phyloP scores from a whole-genome alignment of 345 rosid genomes.

The Citrus inodora region DNA sequence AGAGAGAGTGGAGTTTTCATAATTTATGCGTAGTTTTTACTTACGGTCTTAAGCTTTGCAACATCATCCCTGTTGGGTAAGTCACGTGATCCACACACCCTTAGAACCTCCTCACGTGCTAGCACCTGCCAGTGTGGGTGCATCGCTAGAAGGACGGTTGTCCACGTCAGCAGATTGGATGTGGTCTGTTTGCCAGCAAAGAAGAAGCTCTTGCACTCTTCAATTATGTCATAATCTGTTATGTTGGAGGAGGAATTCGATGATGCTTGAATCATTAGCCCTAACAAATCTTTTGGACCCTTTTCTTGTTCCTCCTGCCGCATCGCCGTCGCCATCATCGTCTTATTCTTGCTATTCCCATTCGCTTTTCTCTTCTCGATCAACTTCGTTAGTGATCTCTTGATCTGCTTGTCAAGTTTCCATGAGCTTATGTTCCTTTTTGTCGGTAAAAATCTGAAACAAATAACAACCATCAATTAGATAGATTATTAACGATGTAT shows the following conservation, averaged over 20 bases:
- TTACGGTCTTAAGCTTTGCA: slow-evolving; percentile 75
- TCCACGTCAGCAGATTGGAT: slow-evolving; percentile 82
- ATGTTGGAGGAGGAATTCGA: slow-evolving; percentile 32
- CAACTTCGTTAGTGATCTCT: slow-evolving; percentile 53
- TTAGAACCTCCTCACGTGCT: slow-evolving; percentile 77
- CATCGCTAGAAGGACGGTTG: slow-evolving; percentile 62
- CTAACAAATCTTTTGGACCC: slow-evolving; percentile 46
- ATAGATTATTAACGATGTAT: not conserved
- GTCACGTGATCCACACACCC: slow-evolving; percentile 81
- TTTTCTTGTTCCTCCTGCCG: not conserved
- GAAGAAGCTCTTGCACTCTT: slow-evolving; percentile 90
- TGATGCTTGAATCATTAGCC: slow-evolving; percentile 60
- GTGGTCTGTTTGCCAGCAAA: slow-evolving; percentile 95
- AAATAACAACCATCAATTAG: not conserved
- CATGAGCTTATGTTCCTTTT: slow-evolving; percentile 62
- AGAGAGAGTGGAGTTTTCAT: too few species aligned
- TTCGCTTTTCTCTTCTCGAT: slow-evolving; percentile 38
- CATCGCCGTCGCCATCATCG: too few species aligned
- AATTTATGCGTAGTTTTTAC: not conserved
- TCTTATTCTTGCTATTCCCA: too few species aligned
- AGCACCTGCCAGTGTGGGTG: slow-evolving; percentile 88
- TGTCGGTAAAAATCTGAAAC: slow-evolving; percentile 64
- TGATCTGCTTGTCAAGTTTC: slow-evolving; percentile 67
- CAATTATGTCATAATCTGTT: slow-evolving; percentile 56
- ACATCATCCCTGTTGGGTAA: slow-evolving; percentile 65